Evolutionary conservation across 2,329 filamentous ascomycete genomes (phyloP).

Genomic region (Chrysoporthe deuterocubensis): DNA sequence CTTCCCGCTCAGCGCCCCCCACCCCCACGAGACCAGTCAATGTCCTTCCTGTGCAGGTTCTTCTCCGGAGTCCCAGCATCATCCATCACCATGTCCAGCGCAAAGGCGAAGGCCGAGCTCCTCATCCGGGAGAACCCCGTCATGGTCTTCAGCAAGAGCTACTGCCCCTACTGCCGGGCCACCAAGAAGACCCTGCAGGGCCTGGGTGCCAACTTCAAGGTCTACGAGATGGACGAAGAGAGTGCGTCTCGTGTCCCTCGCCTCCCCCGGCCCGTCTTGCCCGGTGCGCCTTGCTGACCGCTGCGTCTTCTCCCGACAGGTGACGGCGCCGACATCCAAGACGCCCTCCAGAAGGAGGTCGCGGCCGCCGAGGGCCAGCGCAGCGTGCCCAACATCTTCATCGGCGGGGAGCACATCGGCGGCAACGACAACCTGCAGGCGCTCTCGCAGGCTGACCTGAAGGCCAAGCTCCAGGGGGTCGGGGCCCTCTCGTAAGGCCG

Average conservation of each 20-base stretch:
- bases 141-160: slow-evolving; percentile 95
- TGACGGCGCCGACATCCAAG: slow-evolving; percentile 82
- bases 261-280: not conserved
- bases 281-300: not conserved
- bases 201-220: slow-evolving; percentile 71
- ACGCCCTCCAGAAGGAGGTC: slow-evolving; percentile 69
- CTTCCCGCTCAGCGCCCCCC: slow-evolving; percentile 20
- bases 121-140: slow-evolving; percentile 91
- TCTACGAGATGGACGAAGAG: slow-evolving; percentile 84
- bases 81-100: slow-evolving; percentile 77
- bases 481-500: slow-evolving; percentile 47
- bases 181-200: slow-evolving; percentile 76
- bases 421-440: slow-evolving; percentile 89
- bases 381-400: slow-evolving; percentile 96
- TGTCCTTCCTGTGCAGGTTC: slow-evolving; percentile 74
- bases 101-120: slow-evolving; percentile 79
- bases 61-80: slow-evolving; percentile 60
- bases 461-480: slow-evolving; percentile 47
- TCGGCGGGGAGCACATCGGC: slow-evolving; percentile 87
- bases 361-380: slow-evolving; percentile 70
- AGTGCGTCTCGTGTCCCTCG: slow-evolving; percentile 55
- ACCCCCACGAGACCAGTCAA: slow-evolving; percentile 38
- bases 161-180: slow-evolving; percentile 88
- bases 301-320: slow-evolving; percentile 51
- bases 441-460: slow-evolving; percentile 63